Evolutionary conservation across 208 protist species (phyloP).

Genomic region (Acanthamoeba triangularis): DNA sequence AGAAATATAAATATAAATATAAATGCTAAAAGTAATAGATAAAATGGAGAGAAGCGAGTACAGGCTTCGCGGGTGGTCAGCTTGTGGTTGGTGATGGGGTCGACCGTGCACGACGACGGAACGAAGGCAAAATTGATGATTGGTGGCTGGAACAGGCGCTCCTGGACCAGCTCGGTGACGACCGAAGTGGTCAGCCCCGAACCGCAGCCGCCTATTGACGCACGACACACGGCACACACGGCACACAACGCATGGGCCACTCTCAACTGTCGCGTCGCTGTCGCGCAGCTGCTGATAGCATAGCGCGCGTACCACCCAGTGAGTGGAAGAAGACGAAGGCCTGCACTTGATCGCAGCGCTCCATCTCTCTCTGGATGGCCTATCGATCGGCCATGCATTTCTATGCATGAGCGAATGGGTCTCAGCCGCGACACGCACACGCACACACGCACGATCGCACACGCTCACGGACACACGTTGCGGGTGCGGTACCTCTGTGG

Average conservation of each 20-base stretch:
- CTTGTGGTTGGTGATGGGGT: background rate
- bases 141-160: background rate
- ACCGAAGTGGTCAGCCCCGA: background rate
- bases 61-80: background rate
- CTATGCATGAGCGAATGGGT: background rate
- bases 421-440: background rate
- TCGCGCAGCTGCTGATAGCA: background rate
- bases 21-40: no score
- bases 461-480: no score
- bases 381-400: background rate
- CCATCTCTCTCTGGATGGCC: background rate
- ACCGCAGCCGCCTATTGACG: background rate
- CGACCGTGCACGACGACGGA: background rate
- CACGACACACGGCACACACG: no score
- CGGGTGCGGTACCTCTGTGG: background rate
- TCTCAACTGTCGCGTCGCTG: background rate
- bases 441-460: no score
- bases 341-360: background rate
- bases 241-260: background rate
- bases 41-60: background rate
- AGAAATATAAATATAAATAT: no score
- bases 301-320: background rate
- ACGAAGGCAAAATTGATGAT: conserved; percentile 7
- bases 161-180: background rate
- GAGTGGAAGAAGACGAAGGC: background rate